A percentile compares a stretch with the other conserved stretches of the same genome.
phyloP scores from a whole-genome alignment of 192 early-diverging fungal species.

The Helicostylum pulchrum region DNA sequence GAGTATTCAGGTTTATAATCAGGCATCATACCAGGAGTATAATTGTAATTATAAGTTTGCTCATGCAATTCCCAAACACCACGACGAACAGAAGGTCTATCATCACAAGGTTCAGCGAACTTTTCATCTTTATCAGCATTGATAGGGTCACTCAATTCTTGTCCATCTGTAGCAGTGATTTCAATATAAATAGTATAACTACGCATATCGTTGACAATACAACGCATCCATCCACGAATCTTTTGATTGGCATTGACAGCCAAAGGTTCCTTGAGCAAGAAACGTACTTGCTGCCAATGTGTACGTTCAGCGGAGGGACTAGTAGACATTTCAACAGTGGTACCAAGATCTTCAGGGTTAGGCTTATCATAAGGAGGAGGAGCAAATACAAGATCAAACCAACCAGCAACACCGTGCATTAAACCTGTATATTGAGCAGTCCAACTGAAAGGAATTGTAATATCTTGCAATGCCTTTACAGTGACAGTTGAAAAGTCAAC shows the following conservation, averaged over 20 bases:
- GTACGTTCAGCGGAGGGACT: conserved; percentile 82
- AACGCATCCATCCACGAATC: conserved; percentile 80
- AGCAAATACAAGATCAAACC: conserved; percentile 92
- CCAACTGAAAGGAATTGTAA: conserved; percentile 85
- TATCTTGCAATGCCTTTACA: conserved; percentile 73
- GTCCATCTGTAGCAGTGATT: conserved; percentile 53
- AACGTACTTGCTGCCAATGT: conserved; percentile 98
- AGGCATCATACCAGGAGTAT: conserved; percentile 43
- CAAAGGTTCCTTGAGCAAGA: conserved; percentile 89
- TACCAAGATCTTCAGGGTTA: conserved; percentile 32
- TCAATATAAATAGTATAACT: conserved; percentile 85
- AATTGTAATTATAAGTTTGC: conserved; percentile 81
- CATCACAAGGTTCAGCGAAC: neutral
- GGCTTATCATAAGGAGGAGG: conserved; percentile 47
- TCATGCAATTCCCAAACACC: conserved; percentile 90
- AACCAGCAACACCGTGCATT: conserved; percentile 92
- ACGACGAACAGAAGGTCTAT: conserved; percentile 44
- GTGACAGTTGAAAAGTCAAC: conserved; percentile 88
- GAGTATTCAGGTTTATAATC: conserved; percentile 54
- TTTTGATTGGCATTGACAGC: conserved; percentile 90
- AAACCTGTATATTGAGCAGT: conserved; percentile 79
- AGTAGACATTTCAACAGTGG: conserved; percentile 80
- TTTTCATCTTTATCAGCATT: conserved; percentile 22
- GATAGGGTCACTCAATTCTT: conserved; percentile 38
- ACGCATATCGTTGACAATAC: conserved; percentile 86